Base-by-base conservation (phyloP, 306 rosid genomes). In the Citrullus mucosospermus region DNA sequence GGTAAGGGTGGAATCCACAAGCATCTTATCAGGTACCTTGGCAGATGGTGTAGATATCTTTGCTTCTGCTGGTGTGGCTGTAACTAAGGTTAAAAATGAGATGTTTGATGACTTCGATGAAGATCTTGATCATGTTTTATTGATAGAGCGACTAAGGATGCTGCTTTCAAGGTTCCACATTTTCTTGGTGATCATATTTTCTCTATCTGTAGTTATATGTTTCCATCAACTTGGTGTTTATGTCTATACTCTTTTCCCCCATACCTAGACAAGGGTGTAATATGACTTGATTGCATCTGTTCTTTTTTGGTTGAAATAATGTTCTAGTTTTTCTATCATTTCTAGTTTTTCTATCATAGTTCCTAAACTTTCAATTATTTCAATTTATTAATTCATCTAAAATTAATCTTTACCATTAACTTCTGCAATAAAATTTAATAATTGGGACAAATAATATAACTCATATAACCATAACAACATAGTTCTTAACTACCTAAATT, bases 101-200 rank as follows among this genome's bases (percentile, higher is more conserved):
- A 78, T 83, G 70, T 20, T 76, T 50, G 84, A 79, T 78, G 85
- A 69, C 75, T 58, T 18, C 73, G 50, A 54, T 57, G 67, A 32
- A 72, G 97, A 85, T 85, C 81, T 90, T 70, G 97, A 90, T 79
- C 93, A 90, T 79, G 61, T 93, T 77, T 78, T 79, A 9, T 68
- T 93, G 87, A 86, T 82, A 80, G 91, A 92, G 86, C 87, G 98
- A 70, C 85, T 59, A 79, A 89, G 84, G 86, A 86, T 90, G 86
- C 88, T 91, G 38, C 87, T 85, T 60, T 82, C 88, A 59, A 87
- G 95, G 98, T 91, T 83, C 80, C 67, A 16, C 80, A 77, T 78
- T 62, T 78, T 80, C 65, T 50, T 41, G 73, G 75, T 80, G 75
- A 36, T 78, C 77, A 72, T 72, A 50, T 72, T 14, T 72, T 72